These are phyloP conservation scores for Pugionium dolabratum DNA, from an alignment of 345 rosid genomes.

Conservation along the genomic window DNA sequence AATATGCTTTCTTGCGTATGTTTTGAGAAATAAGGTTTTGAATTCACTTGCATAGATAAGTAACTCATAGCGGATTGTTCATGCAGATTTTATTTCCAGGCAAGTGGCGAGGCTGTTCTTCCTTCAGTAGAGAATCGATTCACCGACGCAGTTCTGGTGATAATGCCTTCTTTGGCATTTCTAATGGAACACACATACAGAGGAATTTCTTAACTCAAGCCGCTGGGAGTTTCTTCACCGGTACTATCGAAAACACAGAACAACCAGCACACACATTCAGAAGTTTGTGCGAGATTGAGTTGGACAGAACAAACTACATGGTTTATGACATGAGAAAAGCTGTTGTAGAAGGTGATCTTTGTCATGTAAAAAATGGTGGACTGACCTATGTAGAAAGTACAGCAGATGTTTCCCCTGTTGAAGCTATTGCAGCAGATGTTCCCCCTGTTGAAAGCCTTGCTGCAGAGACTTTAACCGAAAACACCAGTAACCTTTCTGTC, in stretches of 20 bases:
- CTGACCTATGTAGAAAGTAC: slow-evolving; percentile 51
- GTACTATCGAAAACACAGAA: slow-evolving; percentile 43
- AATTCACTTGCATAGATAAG: background rate
- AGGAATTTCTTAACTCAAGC: slow-evolving; percentile 51
- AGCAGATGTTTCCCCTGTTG: slow-evolving; percentile 4
- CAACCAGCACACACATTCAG: slow-evolving; percentile 28
- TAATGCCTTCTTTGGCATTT: slow-evolving; percentile 43
- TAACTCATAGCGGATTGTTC: slow-evolving; percentile 18
- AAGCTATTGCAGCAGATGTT: slow-evolving; percentile 29
- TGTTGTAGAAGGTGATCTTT: slow-evolving; percentile 36
- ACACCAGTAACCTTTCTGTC: slow-evolving; percentile 37
- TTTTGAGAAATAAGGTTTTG: background rate
- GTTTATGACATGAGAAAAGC: slow-evolving; percentile 46
- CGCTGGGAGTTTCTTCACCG: slow-evolving; percentile 46
- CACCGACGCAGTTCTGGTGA: slow-evolving; percentile 48
- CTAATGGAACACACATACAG: slow-evolving; percentile 45
- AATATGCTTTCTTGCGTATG: slow-evolving; percentile 5
- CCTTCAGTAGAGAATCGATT: slow-evolving; percentile 49
- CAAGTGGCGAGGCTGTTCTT: slow-evolving; percentile 46
- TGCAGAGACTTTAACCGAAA: slow-evolving; percentile 45
- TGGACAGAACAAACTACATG: slow-evolving; percentile 41
- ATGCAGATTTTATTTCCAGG: slow-evolving; percentile 60
- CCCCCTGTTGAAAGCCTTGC: slow-evolving; percentile 45
- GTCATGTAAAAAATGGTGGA: slow-evolving; percentile 34
- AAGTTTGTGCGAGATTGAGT: slow-evolving; percentile 42